Percentiles rank a stretch among this genome's conserved stretches.
These are phyloP conservation scores for Cucumis sativus DNA, from an alignment of 306 rosid genomes.

Conservation along the genomic window DNA sequence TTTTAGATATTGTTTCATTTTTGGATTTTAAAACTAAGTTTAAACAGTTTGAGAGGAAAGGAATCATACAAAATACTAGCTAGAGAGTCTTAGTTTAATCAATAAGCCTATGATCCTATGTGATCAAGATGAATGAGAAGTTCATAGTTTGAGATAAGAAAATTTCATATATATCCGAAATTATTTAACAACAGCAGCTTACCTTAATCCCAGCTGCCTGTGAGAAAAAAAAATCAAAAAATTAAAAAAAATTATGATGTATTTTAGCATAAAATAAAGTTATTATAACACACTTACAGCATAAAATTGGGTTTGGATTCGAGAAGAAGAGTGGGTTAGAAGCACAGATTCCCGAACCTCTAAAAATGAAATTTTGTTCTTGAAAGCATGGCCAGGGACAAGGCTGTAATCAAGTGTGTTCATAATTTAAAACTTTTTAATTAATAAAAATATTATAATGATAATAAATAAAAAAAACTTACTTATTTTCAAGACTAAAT, in stretches of 20 bases:
- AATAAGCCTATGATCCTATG: too few relatives aligned
- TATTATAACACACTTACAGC: neutral
- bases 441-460: neutral
- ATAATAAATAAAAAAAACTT: neutral
- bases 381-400: constrained; percentile 7
- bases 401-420: neutral
- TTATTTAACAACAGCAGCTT: too few relatives aligned
- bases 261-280: neutral
- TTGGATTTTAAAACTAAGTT: neutral
- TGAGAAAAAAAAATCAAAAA: neutral
- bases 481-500: neutral
- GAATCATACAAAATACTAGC: too few relatives aligned
- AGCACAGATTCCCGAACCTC: constrained; percentile 1
- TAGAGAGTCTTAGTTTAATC: too few relatives aligned
- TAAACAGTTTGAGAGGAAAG: too few relatives aligned
- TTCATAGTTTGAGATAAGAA: neutral
- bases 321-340: neutral
- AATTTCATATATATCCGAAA: neutral
- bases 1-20: neutral
- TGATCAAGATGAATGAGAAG: neutral
- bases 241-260: too few relatives aligned
- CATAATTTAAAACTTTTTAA: neutral
- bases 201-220: constrained; percentile 15
- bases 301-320: constrained; percentile 5
- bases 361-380: neutral